Percentiles rank a stretch among this genome's conserved stretches.
These are phyloP conservation scores for Bruguiera gymnorhiza DNA, from an alignment of 345 rosid genomes.

Conservation along the genomic window DNA sequence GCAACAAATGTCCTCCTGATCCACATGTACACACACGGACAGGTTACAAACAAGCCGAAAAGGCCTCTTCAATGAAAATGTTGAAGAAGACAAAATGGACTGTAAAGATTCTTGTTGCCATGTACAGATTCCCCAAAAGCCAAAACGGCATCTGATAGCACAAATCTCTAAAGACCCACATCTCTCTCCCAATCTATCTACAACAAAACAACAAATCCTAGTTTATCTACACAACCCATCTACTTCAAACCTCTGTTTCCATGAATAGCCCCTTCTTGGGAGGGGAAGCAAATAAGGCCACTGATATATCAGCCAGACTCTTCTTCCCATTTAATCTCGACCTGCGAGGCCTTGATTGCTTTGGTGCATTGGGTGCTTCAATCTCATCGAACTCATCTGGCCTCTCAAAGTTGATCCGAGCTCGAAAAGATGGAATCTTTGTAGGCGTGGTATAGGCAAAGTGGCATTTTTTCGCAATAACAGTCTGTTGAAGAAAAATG, in stretches of 20 bases:
- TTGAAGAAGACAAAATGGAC: constrained; percentile 5
- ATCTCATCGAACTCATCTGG: constrained; percentile 33
- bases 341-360: constrained; percentile 27
- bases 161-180: no score
- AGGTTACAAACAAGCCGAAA: neutral
- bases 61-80: neutral
- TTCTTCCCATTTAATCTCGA: constrained; percentile 35
- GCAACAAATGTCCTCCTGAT: neutral
- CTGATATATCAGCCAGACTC: constrained; percentile 46
- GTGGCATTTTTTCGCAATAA: constrained; percentile 51
- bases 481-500: constrained; percentile 41
- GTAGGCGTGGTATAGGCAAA: constrained; percentile 68
- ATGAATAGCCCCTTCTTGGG: constrained; percentile 22
- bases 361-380: constrained; percentile 72
- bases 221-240: neutral
- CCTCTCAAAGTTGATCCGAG: constrained; percentile 27
- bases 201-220: neutral
- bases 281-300: constrained; percentile 48
- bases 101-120: neutral
- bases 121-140: neutral
- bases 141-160: neutral
- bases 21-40: neutral
- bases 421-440: constrained; percentile 49
- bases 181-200: neutral
- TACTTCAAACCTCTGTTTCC: constrained; percentile 7